A percentile compares a stretch with the other conserved stretches of the same genome.
phyloP scores from a whole-genome alignment of 129 eudicot genomes.

The Pseudognaphalium luteoalbum region DNA sequence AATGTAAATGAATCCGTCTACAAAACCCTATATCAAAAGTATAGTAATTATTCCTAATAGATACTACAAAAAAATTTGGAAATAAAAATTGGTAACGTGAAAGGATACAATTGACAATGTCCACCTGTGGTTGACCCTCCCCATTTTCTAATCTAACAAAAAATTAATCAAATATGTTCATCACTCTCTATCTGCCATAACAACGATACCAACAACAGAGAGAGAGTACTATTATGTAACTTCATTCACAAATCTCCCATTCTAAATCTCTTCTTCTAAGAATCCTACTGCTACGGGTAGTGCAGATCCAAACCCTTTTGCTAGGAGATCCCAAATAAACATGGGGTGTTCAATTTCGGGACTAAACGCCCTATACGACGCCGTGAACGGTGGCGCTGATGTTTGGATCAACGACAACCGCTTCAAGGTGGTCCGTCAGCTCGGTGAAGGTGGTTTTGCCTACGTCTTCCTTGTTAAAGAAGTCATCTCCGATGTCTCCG shows the following conservation, averaged over 20 bases:
- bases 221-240: not conserved
- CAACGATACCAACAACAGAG: not conserved
- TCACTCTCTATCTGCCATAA: too few relatives aligned
- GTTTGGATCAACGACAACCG: slow-evolving; percentile 96
- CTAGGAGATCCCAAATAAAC: slow-evolving; percentile 14
- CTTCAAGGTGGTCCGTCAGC: slow-evolving; percentile 69
- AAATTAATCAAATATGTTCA: too few relatives aligned
- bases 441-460: slow-evolving; percentile 91
- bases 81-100: too few relatives aligned
- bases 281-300: not conserved
- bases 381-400: slow-evolving; percentile 72
- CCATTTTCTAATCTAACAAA: too few relatives aligned
- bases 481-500: slow-evolving; percentile 43
- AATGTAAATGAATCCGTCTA: too few relatives aligned
- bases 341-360: slow-evolving; percentile 99
- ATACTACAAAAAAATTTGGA: too few relatives aligned
- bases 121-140: too few relatives aligned
- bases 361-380: slow-evolving; percentile 80
- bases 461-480: slow-evolving; percentile 85
- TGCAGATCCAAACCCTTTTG: not conserved
- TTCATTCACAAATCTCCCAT: not conserved
- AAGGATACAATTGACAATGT: too few relatives aligned
- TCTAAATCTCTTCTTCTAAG: not conserved
- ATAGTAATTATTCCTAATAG: too few relatives aligned
- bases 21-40: too few relatives aligned